These are phyloP conservation scores for Xylariaceae sp. DNA, from an alignment of 2,329 filamentous ascomycete genomes.

Conservation along the genomic window DNA sequence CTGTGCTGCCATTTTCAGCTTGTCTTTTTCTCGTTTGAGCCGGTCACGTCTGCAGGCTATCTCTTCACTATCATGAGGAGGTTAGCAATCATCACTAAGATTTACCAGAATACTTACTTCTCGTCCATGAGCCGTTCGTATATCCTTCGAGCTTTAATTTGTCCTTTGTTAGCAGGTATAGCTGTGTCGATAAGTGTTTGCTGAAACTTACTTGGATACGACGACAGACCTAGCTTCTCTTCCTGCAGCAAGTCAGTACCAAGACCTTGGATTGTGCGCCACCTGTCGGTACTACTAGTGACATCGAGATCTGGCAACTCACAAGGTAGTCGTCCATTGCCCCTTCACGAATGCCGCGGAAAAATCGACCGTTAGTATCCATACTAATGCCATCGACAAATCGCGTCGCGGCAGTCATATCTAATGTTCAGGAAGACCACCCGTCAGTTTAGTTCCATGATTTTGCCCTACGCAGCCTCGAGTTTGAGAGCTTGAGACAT, in stretches of 20 bases:
- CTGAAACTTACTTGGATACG: slow-evolving; percentile 15
- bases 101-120: slow-evolving; percentile 36
- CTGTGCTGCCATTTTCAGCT: slow-evolving; percentile 41
- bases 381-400: slow-evolving; percentile 52
- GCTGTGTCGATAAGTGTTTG: slow-evolving; percentile 1
- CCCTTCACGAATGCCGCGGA: slow-evolving; percentile 13
- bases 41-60: slow-evolving; percentile 29
- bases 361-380: slow-evolving; percentile 14
- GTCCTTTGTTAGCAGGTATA: slow-evolving; percentile 1
- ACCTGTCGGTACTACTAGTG: too few species aligned
- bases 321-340: slow-evolving; percentile 14
- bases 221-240: slow-evolving; percentile 14
- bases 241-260: not conserved
- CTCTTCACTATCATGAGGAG: too few species aligned
- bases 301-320: too few species aligned
- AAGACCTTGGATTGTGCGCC: too few species aligned
- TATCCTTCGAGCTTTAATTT: slow-evolving; percentile 12
- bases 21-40: slow-evolving; percentile 40
- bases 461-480: too few species aligned
- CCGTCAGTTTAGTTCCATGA: too few species aligned
- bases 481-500: too few species aligned
- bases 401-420: slow-evolving; percentile 59
- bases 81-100: too few species aligned
- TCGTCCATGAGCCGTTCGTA: slow-evolving; percentile 45
- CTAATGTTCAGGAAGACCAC: too few species aligned